Percentiles rank a stretch among this genome's conserved stretches.
Conservation (phyloP, 148 eudicot genomes). For the Rhododendron ferrugineum region DNA sequence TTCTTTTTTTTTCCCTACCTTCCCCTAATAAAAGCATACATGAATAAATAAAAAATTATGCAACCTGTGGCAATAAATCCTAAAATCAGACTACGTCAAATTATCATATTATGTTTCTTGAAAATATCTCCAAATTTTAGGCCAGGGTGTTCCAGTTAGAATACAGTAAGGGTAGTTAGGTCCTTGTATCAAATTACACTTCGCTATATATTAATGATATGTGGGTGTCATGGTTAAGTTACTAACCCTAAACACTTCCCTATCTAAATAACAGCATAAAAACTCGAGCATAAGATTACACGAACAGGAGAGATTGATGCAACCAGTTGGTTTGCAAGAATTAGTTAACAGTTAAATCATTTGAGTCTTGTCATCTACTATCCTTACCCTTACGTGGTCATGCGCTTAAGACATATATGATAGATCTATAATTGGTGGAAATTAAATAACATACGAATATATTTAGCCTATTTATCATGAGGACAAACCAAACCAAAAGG, state of each 20-base stretch:
- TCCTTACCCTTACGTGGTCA: not conserved
- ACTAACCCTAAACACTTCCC: not conserved
- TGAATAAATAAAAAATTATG: not conserved
- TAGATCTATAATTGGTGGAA: not conserved
- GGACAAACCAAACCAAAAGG: not conserved
- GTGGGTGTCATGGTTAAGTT: not conserved
- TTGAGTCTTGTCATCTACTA: not conserved
- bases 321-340: not conserved
- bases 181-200: not conserved
- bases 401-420: not conserved
- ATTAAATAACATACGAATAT: not conserved
- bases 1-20: too few relatives aligned
- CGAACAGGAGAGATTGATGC: not conserved
- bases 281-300: not conserved
- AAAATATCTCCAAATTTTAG: too few relatives aligned
- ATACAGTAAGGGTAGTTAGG: not conserved
- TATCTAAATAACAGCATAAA: not conserved
- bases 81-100: too few relatives aligned
- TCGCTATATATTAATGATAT: not conserved
- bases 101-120: too few relatives aligned
- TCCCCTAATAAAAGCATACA: not conserved
- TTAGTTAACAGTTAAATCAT: not conserved
- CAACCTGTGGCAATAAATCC: not conserved
- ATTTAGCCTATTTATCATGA: not conserved
- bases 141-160: not conserved